phyloP scores from a whole-genome alignment of 2,329 filamentous ascomycete species.

The Teratosphaeriaceae sp. region DNA sequence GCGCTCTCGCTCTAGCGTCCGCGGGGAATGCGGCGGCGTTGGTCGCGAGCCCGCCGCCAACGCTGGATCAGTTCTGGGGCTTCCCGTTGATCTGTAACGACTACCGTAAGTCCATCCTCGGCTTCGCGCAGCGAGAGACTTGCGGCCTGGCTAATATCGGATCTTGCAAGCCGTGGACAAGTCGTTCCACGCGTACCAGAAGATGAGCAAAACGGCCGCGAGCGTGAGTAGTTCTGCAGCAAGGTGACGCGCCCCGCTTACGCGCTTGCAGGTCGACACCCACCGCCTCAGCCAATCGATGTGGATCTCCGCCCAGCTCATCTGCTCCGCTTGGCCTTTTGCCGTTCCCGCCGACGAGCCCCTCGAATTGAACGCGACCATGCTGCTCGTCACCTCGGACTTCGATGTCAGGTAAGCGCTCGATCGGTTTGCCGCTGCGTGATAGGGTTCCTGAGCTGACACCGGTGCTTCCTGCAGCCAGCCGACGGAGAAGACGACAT shows the following conservation, averaged over 20 bases:
- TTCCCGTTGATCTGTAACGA: neutral
- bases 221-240: neutral
- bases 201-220: neutral
- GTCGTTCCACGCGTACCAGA: neutral
- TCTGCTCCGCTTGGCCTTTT: constrained; percentile 3
- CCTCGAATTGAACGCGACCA: neutral
- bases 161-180: neutral
- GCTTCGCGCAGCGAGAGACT: too few species aligned
- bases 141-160: neutral
- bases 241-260: neutral
- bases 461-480: neutral
- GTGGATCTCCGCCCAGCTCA: neutral
- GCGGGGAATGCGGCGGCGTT: neutral
- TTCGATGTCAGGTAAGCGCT: constrained; percentile 2
- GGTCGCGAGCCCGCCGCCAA: neutral
- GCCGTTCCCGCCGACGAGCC: neutral
- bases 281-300: constrained; percentile 1
- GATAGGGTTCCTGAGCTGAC: neutral
- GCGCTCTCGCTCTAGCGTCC: neutral
- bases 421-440: neutral
- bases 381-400: constrained; percentile 4
- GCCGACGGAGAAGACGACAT: constrained; percentile 2
- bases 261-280: neutral
- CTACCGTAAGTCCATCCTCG: neutral
- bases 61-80: constrained; percentile 1